These are phyloP conservation scores for Aspergillus egyptiacus DNA, from an alignment of 495 filamentous ascomycete species.

Conservation along the genomic window DNA sequence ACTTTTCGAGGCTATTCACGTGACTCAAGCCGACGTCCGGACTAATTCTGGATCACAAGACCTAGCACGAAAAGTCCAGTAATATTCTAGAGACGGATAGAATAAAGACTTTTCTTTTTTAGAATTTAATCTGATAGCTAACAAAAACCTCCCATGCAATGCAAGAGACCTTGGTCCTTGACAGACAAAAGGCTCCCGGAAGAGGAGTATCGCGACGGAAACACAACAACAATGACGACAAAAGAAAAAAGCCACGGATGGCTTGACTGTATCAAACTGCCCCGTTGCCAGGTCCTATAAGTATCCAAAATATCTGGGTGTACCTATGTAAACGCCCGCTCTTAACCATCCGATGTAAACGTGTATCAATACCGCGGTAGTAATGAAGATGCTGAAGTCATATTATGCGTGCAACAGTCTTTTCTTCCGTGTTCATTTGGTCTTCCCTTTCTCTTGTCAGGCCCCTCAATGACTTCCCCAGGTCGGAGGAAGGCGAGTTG, in stretches of 20 bases:
- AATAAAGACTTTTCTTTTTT: too few species aligned
- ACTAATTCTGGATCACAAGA: too few species aligned
- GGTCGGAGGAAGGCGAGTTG: not conserved
- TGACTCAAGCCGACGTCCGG: too few species aligned
- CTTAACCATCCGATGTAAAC: slow-evolving; percentile 9
- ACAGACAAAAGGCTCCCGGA: too few species aligned
- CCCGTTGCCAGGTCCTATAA: slow-evolving; percentile 4
- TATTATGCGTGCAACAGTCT: not conserved
- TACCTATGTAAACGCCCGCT: slow-evolving; percentile 16
- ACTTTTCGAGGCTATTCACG: too few species aligned
- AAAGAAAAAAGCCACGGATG: slow-evolving; percentile 1
- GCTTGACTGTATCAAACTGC: slow-evolving; percentile 1
- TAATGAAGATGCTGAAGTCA: slow-evolving; percentile 2
- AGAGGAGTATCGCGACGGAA: too few species aligned
- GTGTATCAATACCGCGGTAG: slow-evolving; percentile 9
- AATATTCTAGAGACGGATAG: too few species aligned
- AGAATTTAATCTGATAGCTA: too few species aligned
- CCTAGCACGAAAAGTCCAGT: too few species aligned
- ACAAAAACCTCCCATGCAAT: too few species aligned
- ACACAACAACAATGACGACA: too few species aligned
- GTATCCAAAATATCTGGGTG: slow-evolving; percentile 16
- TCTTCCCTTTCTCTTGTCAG: not conserved
- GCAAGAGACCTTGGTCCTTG: too few species aligned
- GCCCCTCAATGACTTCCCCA: not conserved
- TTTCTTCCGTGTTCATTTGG: not conserved